Conservation (phyloP, 495 filamentous ascomycete genomes). For the Thozetella sp. region DNA sequence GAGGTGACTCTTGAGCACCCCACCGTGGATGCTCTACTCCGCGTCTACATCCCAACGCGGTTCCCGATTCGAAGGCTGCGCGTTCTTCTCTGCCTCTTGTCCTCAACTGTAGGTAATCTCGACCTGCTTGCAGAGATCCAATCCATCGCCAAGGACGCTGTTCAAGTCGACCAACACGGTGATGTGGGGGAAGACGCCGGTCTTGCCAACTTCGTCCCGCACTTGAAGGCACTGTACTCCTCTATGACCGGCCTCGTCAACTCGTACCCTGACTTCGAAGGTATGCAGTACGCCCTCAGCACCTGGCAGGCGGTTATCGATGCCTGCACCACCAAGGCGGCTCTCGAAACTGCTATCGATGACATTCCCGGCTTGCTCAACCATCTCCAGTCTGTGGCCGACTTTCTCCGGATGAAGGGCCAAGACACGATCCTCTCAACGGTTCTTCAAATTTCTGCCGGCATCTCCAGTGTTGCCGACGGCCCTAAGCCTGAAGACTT, state of each 20-base stretch:
- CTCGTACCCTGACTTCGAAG: slow-evolving; percentile 42
- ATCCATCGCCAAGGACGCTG: slow-evolving; percentile 36
- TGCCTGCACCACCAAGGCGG: slow-evolving; percentile 44
- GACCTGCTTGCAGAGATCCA: slow-evolving; percentile 28
- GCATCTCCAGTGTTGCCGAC: slow-evolving; percentile 57
- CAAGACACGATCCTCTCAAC: slow-evolving; percentile 42
- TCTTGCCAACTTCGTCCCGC: slow-evolving; percentile 50
- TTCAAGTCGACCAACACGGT: slow-evolving; percentile 24
- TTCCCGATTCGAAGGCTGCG: slow-evolving; percentile 45
- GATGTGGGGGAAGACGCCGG: slow-evolving; percentile 54
- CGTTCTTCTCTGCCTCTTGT: slow-evolving; percentile 35
- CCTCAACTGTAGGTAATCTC: slow-evolving; percentile 30
- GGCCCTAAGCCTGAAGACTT: slow-evolving; percentile 54
- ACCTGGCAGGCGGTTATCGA: slow-evolving; percentile 56
- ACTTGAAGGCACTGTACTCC: slow-evolving; percentile 59
- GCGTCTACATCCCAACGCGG: slow-evolving; percentile 39
- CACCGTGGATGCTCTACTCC: slow-evolving; percentile 34
- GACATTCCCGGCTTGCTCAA: slow-evolving; percentile 59
- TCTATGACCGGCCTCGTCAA: slow-evolving; percentile 58
- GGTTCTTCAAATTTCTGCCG: slow-evolving; percentile 45
- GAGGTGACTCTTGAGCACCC: slow-evolving; percentile 32
- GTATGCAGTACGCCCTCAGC: slow-evolving; percentile 48
- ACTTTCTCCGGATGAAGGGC: slow-evolving; percentile 80
- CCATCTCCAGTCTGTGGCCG: slow-evolving; percentile 69
- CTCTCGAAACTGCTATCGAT: slow-evolving; percentile 60